Conservation (phyloP, 148 eudicot genomes). For the Camellia sinensis region DNA sequence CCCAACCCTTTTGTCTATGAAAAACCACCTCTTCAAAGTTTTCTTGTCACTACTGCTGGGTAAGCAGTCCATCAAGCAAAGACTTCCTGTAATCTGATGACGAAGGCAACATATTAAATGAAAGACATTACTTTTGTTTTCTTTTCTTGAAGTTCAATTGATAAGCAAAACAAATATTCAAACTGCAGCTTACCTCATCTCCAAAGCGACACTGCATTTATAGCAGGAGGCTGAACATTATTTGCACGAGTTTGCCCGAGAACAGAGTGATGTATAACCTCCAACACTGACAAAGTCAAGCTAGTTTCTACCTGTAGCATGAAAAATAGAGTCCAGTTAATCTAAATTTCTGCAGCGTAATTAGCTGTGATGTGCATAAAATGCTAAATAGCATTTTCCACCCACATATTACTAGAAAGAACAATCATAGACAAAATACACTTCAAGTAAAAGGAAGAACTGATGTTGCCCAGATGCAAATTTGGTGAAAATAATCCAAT, state of each 20-base stretch:
- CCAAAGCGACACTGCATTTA: constrained; percentile 46
- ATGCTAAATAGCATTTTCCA: no score
- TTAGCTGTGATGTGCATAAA: no score
- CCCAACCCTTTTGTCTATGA: constrained; percentile 80
- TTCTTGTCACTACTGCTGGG: constrained; percentile 56
- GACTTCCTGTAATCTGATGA: constrained; percentile 38
- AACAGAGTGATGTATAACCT: not conserved
- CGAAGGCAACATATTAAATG: not conserved
- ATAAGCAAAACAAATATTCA: not conserved
- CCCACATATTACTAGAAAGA: not conserved
- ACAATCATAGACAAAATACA: not conserved
- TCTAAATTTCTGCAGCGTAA: not conserved
- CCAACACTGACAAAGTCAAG: constrained; percentile 3
- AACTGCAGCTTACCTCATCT: constrained; percentile 48
- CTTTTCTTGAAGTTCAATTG: not conserved
- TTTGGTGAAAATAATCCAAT: not conserved
- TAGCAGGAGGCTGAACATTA: constrained; percentile 23
- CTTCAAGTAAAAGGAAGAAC: not conserved
- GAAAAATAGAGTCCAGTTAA: constrained; percentile 12
- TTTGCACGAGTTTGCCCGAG: constrained; percentile 2
- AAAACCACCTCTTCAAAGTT: constrained; percentile 78
- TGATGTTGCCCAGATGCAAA: not conserved
- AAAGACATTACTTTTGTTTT: not conserved
- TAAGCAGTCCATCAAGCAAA: constrained; percentile 66
- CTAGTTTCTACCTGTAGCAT: not conserved